These are phyloP conservation scores for Mortierella sp. DNA, from an alignment of 371 early-diverging fungal species.

Conservation along the genomic window DNA sequence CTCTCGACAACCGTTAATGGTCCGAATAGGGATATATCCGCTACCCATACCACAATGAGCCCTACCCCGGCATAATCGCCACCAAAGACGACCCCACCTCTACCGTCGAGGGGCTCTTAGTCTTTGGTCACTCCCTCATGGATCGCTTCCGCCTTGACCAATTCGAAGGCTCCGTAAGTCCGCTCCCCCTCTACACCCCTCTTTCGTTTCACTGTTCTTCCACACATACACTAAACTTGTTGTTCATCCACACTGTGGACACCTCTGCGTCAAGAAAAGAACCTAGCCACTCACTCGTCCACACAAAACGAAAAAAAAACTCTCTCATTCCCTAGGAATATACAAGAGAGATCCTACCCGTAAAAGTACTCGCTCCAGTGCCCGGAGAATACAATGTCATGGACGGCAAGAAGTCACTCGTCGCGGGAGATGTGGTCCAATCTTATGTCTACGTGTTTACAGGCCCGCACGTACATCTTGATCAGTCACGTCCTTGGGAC, in stretches of 20 bases:
- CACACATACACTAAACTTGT: no score
- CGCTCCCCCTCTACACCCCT: neutral
- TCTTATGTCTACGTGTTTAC: conserved; percentile 51
- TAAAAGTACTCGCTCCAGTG: conserved; percentile 29
- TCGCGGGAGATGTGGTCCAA: conserved; percentile 27
- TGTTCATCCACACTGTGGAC: neutral
- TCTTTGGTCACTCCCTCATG: conserved; percentile 52
- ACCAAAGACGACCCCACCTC: conserved; percentile 14
- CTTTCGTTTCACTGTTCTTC: no score
- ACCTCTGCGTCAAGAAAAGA: neutral
- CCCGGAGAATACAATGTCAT: conserved; percentile 33
- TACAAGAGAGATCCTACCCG: conserved; percentile 33
- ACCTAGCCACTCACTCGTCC: no score
- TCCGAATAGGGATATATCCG: conserved; percentile 40
- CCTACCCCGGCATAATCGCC: conserved; percentile 54
- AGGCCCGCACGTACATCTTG: conserved; percentile 32
- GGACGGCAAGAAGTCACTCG: conserved; percentile 17
- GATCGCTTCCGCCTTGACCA: conserved; percentile 47
- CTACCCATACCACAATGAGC: conserved; percentile 43
- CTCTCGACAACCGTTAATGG: neutral
- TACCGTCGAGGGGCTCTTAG: conserved; percentile 34
- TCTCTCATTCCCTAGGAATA: conserved; percentile 34
- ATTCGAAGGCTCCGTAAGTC: conserved; percentile 49
- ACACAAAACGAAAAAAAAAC: neutral
- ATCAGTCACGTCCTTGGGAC: conserved; percentile 34